Conservation (phyloP, 2,329 filamentous ascomycete genomes). For the Neoarthrinium moseri region DNA sequence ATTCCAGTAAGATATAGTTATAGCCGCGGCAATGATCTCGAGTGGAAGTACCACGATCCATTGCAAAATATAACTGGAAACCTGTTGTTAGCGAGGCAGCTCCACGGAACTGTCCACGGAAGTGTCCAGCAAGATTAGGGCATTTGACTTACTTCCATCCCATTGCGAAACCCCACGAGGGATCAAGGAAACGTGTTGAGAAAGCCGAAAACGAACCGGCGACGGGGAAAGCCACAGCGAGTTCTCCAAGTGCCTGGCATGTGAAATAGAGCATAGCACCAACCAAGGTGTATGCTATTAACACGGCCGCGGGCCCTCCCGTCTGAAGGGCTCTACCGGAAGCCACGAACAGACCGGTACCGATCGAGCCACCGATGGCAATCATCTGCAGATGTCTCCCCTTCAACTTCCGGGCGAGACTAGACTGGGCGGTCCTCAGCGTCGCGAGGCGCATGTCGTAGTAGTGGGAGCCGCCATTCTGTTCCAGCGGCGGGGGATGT, state of each 20-base stretch:
- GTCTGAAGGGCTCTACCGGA: conserved; percentile 69
- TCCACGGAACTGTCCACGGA: too few species aligned
- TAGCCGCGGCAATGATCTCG: conserved; percentile 82
- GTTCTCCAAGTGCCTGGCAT: conserved; percentile 86
- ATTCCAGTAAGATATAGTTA: conserved; percentile 83
- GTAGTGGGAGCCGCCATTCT: conserved; percentile 38
- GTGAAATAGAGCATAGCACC: conserved; percentile 90
- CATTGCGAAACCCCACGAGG: conserved; percentile 94
- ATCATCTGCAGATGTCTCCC: conserved; percentile 94
- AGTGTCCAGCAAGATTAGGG: too few species aligned
- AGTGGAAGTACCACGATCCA: conserved; percentile 83
- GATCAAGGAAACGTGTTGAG: conserved; percentile 88
- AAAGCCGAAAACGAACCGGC: conserved; percentile 91
- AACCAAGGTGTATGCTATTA: conserved; percentile 77
- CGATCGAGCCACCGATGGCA: conserved; percentile 89
- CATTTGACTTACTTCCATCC: conserved; percentile 81
- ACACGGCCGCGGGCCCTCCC: conserved; percentile 75
- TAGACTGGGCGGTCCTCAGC: conserved; percentile 73
- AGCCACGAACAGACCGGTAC: conserved; percentile 83
- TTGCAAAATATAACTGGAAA: conserved; percentile 80
- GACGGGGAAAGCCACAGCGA: conserved; percentile 87
- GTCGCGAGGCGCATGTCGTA: conserved; percentile 59
- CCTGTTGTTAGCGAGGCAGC: too few species aligned
- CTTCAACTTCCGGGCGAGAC: conserved; percentile 75
- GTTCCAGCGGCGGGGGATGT: conserved; percentile 21